Evolutionary conservation across 306 rosid species (phyloP).

Genomic region (cucumber (Cucumis sativus)): Cucumber_9930_V3 NC_026657.2:928001-928500

Average conservation of each 20-base stretch:
- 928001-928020: background rate
- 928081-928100: background rate
- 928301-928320: constrained; percentile 7
- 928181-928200: background rate
- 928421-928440: constrained; percentile 10
- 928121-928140: background rate
- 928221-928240: background rate
- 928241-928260: background rate
- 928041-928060: background rate
- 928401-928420: background rate
- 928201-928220: background rate
- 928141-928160: background rate
- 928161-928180: background rate
- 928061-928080: background rate
- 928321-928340: constrained; percentile 66
- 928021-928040: background rate
- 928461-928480: constrained; percentile 22
- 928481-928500: constrained; percentile 18
- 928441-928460: constrained; percentile 24
- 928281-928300: background rate
- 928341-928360: constrained; percentile 84
- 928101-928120: background rate
- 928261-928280: background rate
- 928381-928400: constrained; percentile 68
- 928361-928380: constrained; percentile 70